A percentile compares a stretch with the other conserved stretches of the same genome.
Evolutionary conservation across 495 filamentous ascomycete species (phyloP).

Genomic region (Geoglossum glabrum): DNA sequence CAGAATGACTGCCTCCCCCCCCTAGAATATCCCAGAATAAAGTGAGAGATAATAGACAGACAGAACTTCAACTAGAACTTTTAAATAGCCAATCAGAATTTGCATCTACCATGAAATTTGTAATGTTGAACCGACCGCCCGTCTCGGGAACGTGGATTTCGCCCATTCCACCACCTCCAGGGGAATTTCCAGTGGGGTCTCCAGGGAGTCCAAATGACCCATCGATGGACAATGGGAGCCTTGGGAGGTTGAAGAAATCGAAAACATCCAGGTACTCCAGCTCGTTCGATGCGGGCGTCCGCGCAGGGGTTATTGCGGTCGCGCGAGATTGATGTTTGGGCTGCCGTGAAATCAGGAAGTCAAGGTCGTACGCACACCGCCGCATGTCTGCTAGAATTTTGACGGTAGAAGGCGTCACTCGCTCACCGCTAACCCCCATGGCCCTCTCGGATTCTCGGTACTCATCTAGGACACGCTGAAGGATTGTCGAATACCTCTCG

Average conservation of each 20-base stretch:
- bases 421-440: slow-evolving; percentile 31
- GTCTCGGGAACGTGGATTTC: slow-evolving; percentile 10
- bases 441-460: slow-evolving; percentile 56
- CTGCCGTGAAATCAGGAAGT: slow-evolving; percentile 70
- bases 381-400: slow-evolving; percentile 81
- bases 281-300: slow-evolving; percentile 57
- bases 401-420: slow-evolving; percentile 60
- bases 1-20: neutral
- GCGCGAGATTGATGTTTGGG: slow-evolving; percentile 30
- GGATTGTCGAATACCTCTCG: slow-evolving; percentile 56
- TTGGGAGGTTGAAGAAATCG: slow-evolving; percentile 78
- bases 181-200: slow-evolving; percentile 1
- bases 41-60: neutral
- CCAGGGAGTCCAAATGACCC: neutral
- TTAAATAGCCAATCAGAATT: slow-evolving; percentile 43
- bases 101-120: slow-evolving; percentile 43
- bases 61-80: slow-evolving; percentile 7
- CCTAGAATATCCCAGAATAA: neutral
- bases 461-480: slow-evolving; percentile 68
- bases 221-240: slow-evolving; percentile 30
- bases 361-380: slow-evolving; percentile 64
- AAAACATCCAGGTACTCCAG: slow-evolving; percentile 85
- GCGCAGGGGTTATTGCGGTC: slow-evolving; percentile 12
- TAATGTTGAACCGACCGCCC: slow-evolving; percentile 37
- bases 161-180: slow-evolving; percentile 9